Evolutionary conservation across 164 flowering plant species (phyloP).

Genomic region (Liriodendron chinense): DNA sequence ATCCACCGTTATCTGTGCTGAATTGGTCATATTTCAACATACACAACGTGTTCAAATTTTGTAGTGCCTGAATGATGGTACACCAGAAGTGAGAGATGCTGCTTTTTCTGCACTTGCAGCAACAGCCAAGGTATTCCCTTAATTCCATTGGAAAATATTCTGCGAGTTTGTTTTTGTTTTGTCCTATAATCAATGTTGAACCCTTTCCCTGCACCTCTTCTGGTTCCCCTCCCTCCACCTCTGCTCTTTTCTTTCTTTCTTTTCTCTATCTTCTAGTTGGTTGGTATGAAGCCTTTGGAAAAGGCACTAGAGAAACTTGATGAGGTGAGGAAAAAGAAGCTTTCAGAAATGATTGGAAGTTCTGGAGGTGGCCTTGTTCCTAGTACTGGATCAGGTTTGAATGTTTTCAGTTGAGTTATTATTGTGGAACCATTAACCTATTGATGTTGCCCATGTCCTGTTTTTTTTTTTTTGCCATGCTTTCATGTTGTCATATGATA

Average conservation of each 20-base stretch:
- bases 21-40: not conserved
- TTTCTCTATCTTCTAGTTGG: constrained; percentile 45
- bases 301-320: constrained; percentile 94
- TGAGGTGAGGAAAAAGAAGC: constrained; percentile 89
- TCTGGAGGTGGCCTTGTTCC: constrained; percentile 51
- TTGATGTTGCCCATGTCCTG: not conserved
- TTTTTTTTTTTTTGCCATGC: not conserved
- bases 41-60: constrained; percentile 4
- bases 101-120: constrained; percentile 94
- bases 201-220: not conserved
- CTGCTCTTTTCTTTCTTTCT: not conserved
- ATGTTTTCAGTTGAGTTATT: constrained; percentile 5
- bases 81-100: constrained; percentile 98
- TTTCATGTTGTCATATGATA: constrained; percentile 5
- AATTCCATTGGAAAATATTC: not conserved
- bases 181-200: not conserved
- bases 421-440: not conserved
- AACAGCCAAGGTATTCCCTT: constrained; percentile 71
- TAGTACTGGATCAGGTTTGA: constrained; percentile 53
- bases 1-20: not conserved
- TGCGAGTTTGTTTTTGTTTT: not conserved
- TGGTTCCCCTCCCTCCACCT: no score
- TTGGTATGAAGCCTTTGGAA: constrained; percentile 97
- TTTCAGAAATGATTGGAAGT: constrained; percentile 85
- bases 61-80: constrained; percentile 93